Base-by-base conservation (phyloP, 805 yeast species). In the Ogataea chonburiensis region DNA sequence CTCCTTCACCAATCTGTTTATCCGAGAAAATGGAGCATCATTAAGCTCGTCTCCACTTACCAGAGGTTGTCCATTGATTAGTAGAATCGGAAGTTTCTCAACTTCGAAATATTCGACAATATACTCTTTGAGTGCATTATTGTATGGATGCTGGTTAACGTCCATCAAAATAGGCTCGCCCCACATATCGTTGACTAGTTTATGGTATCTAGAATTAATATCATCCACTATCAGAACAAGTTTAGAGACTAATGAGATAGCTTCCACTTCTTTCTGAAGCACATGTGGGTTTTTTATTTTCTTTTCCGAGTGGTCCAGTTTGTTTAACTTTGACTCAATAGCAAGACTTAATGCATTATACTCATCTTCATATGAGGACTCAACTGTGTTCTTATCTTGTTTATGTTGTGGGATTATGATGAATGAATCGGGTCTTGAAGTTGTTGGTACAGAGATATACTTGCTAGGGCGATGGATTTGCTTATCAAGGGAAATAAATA, bases 51-150 rank as follows among this genome's bases (percentile, higher is more conserved):
- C 40, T 7, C 36, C 36, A 14, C 32, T 37, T 10, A 37, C 36
- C 13, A 31, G 13, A 3, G 36, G 32, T n/a, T 26, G 17, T 8
- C 40, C 40, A n/a, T 31, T 31, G n/a, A 37, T 28, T 8, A 37
- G 28, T 17, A 43, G 27, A 16, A 36, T 26, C n/a, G 47, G 47
- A 4, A 43, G 37, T 18, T 26, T 21, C 7, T 43, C 37, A 13
- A 43, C 33, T 11, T 33, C 24, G 19, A 31, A 36, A 22, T 36
- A 30, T n/a, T 25, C 28, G 5, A 25, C 13, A 10, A 43, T 28
- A 11, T 24, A 38, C 6, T 21, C 27, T 10, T 26, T 26, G 15
- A 43, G 31, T 0, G 13, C 23, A 8, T 29, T 20, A 14, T 21
- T 19, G 13, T 24, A 28, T 6, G 43, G 42, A 25, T 43, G 43